Evolutionary conservation across 2,329 filamentous ascomycete genomes (phyloP), one percentile per base, ranked within the genome.

Genomic region (Exophiala phaeomuriformis): DNA sequence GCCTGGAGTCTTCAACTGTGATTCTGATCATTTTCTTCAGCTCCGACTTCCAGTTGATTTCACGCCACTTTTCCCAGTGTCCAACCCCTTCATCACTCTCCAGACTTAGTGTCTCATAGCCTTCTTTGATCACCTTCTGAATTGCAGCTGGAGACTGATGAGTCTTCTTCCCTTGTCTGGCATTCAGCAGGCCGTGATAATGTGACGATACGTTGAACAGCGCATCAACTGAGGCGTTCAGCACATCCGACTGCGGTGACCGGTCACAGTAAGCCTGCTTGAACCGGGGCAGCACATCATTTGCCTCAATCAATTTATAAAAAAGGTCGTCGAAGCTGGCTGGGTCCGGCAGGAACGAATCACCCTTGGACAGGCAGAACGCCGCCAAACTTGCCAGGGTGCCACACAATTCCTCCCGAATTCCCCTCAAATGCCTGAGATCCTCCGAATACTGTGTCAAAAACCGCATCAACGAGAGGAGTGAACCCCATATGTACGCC

Each of bases 281-380:
- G 72, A 97, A 95, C 65, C 88, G 89, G 42, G 48, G 46, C 27
- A 62, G 49, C 5, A 97, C 78, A 8, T 88, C 79, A 7, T 90
- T 89, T 1, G 85, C 87, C 70, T 98, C 93, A 29, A 97, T 90
- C 1, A 97, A 80, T 72, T 98, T 98, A 80, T 98, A 98, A 72
- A 98, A 97, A 0, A 98, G 77, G 65, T 98, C 93, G 64, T 98
- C 93, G 69, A 97, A 97, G 1, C 88, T 84, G 12, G 86, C 81
- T 0, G 90, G 84, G 31, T 87, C 88, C 0, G 91, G 93, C 5
- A 98, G 77, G 70, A 98, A 97, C 2, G 86, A 84, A 68, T 97
- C 93, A 4, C 93, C 93, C 1, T 83, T 82, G 1, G 88, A 93
- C 5, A 98, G 77, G 1, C 88, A 95, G 37, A 96, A 79, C 1